A percentile compares a stretch with the other conserved stretches of the same genome.
phyloP scores from a whole-genome alignment of 495 filamentous ascomycete genomes.

The Pseudomonodictys pantanalensis region DNA sequence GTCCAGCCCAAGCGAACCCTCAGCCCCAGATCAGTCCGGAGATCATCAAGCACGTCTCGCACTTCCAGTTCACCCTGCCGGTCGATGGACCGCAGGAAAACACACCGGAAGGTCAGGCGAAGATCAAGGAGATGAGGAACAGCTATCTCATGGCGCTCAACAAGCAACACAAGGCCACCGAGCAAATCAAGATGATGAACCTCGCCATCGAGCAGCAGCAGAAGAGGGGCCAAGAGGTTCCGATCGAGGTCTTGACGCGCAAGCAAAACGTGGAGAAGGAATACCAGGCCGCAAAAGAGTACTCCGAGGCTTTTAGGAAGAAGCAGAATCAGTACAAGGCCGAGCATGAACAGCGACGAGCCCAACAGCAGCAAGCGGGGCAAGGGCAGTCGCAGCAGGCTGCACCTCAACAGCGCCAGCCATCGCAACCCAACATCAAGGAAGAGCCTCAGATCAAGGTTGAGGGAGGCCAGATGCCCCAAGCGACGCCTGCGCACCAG shows the following conservation, averaged over 20 bases:
- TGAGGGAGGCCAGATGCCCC: conserved; percentile 10
- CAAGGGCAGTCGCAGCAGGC: conserved; percentile 3
- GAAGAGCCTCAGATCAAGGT: conserved; percentile 26
- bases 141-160: conserved; percentile 28
- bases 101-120: conserved; percentile 29
- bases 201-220: conserved; percentile 22
- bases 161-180: conserved; percentile 23
- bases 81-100: conserved; percentile 11
- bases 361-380: conserved; percentile 25
- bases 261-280: conserved; percentile 19
- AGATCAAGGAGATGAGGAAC: conserved; percentile 28
- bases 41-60: conserved; percentile 30
- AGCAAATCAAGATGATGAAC: conserved; percentile 12
- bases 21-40: conserved; percentile 25
- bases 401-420: neutral
- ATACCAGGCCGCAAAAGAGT: conserved; percentile 16
- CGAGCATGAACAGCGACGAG: conserved; percentile 16
- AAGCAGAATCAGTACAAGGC: conserved; percentile 20
- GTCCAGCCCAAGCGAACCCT: neutral
- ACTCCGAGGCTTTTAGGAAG: conserved; percentile 28
- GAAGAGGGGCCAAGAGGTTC: conserved; percentile 15
- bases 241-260: conserved; percentile 19
- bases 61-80: conserved; percentile 26
- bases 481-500: conserved; percentile 2
- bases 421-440: conserved; percentile 13